Percentiles rank a stretch among this genome's conserved stretches.
phyloP scores from a whole-genome alignment of 164 flowering plant species.

The Dillenia turbinata region DNA sequence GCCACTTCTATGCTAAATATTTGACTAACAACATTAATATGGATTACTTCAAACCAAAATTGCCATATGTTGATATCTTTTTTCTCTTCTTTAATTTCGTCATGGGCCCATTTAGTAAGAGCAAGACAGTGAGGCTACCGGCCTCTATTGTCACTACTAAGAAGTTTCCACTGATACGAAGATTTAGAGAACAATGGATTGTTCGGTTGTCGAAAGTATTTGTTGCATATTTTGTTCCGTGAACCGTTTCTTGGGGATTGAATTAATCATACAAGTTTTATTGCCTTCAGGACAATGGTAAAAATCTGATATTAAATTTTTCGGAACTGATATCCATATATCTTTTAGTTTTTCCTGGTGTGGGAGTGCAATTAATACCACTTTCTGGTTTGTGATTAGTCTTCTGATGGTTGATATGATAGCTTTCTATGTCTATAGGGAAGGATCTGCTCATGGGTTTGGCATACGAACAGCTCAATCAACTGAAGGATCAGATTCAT shows the following conservation, averaged over 20 bases:
- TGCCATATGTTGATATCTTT: no score
- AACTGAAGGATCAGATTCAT: conserved; percentile 84
- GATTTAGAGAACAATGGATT: no score
- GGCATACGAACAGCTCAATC: conserved; percentile 77
- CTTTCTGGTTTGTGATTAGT: not conserved
- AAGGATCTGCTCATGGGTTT: conserved; percentile 80
- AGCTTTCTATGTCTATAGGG: conserved; percentile 37
- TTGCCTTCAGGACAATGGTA: not conserved
- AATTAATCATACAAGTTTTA: not conserved
- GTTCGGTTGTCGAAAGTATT: no score
- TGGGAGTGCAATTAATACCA: not conserved
- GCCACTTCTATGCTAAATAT: no score
- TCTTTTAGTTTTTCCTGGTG: not conserved
- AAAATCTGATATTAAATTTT: not conserved
- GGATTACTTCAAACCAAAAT: no score
- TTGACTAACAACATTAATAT: no score
- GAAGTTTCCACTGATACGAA: no score
- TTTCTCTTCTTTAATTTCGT: no score
- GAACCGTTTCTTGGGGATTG: not conserved
- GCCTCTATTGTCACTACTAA: no score
- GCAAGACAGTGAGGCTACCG: no score
- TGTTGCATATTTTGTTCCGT: no score
- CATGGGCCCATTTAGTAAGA: no score
- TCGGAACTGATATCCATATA: not conserved
- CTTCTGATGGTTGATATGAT: conserved; percentile 2